Percentiles rank a stretch among this genome's conserved stretches.
These are phyloP conservation scores for Terfezia claveryi DNA, from an alignment of 495 filamentous ascomycete species.

Conservation along the genomic window DNA sequence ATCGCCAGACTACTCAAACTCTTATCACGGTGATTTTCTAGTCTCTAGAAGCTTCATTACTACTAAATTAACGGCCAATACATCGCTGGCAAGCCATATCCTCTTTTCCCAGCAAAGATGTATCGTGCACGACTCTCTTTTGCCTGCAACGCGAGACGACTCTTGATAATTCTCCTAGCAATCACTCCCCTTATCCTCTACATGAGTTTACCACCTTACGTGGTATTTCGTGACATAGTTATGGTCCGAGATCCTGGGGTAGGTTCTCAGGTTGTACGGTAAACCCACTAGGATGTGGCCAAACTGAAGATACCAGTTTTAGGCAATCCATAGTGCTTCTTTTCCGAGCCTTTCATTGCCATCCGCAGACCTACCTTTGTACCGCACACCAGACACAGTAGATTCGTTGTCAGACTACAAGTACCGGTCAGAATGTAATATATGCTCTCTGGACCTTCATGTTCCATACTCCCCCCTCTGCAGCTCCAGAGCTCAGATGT, in stretches of 20 bases:
- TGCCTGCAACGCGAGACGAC: too few relatives aligned
- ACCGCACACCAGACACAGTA: not conserved
- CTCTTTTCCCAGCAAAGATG: too few relatives aligned
- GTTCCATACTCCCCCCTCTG: slow-evolving; percentile 26
- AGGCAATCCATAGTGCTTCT: too few relatives aligned
- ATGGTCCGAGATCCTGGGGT: not conserved
- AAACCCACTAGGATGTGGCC: not conserved
- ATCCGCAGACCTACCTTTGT: not conserved
- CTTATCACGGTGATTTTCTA: too few relatives aligned
- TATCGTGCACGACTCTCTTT: too few relatives aligned
- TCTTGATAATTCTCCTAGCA: too few relatives aligned
- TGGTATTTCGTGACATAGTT: not conserved
- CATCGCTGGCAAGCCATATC: too few relatives aligned
- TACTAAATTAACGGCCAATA: too few relatives aligned
- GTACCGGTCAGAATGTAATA: slow-evolving; percentile 24
- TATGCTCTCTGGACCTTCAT: slow-evolving; percentile 30
- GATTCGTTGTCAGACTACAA: slow-evolving; percentile 15
- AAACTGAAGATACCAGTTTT: not conserved
- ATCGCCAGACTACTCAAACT: too few relatives aligned
- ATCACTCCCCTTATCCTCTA: not conserved
- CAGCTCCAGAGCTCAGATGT: slow-evolving; percentile 21
- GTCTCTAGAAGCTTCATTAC: too few relatives aligned
- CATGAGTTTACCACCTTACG: not conserved
- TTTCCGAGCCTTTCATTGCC: not conserved
- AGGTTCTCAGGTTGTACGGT: not conserved